Conservation (phyloP, 1,284 basidiomycete species). For the Ustilago nuda region DNA sequence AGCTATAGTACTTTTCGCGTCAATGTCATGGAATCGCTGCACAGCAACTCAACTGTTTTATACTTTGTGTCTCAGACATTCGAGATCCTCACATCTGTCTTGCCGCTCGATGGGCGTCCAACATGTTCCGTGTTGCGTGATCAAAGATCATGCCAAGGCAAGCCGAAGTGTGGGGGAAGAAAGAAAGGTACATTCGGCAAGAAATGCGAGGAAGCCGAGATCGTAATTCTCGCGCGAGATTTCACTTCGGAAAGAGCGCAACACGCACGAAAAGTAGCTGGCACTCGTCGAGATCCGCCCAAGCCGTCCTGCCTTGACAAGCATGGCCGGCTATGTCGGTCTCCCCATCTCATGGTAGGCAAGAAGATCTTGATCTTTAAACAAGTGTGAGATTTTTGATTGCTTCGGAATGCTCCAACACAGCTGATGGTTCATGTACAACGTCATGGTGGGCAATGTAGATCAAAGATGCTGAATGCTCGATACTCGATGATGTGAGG, state of each 20-base stretch:
- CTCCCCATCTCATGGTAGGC: neutral
- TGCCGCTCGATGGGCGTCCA: neutral
- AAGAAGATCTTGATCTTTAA: neutral
- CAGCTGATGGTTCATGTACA: neutral
- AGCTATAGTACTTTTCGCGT: neutral
- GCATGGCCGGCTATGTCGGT: neutral
- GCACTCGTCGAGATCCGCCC: neutral
- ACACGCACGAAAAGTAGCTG: neutral
- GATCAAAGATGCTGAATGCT: neutral
- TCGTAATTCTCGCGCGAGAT: neutral
- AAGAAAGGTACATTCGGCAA: neutral
- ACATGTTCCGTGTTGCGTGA: neutral
- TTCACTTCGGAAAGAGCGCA: neutral
- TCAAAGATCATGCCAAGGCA: neutral
- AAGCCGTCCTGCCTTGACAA: neutral
- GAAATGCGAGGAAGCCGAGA: neutral
- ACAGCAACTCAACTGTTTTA: neutral
- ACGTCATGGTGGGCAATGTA: too few relatives aligned
- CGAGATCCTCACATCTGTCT: too few relatives aligned
- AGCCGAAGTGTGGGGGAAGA: neutral
- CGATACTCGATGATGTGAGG: neutral
- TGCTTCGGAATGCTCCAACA: neutral
- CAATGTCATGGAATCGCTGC: neutral
- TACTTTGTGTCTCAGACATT: too few relatives aligned
- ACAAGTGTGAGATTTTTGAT: neutral